A percentile compares a stretch with the other conserved stretches of the same genome.
phyloP scores from a whole-genome alignment of 2,329 filamentous ascomycete species.

The Paecilomyces niveus region DNA sequence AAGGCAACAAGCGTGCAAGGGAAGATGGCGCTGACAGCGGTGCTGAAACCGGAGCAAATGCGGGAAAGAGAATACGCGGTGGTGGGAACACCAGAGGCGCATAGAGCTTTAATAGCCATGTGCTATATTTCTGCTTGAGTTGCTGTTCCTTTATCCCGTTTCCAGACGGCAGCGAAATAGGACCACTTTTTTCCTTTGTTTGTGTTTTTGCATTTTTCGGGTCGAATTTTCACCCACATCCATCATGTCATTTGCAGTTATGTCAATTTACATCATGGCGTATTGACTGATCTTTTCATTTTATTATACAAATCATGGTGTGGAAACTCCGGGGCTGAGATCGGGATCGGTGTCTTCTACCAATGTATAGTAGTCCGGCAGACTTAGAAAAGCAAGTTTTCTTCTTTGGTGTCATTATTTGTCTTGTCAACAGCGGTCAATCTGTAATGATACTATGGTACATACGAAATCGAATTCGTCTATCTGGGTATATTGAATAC shows the following conservation, averaged over 20 bases:
- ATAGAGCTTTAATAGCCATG: conserved; percentile 7
- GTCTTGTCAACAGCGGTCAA: not conserved
- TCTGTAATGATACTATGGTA: not conserved
- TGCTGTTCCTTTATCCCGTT: not conserved
- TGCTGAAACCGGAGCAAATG: conserved; percentile 28
- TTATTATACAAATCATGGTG: not conserved
- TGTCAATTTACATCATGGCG: not conserved
- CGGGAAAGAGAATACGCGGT: conserved; percentile 43
- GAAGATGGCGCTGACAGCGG: conserved; percentile 41
- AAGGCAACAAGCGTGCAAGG: conserved; percentile 49
- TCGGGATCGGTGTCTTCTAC: not conserved
- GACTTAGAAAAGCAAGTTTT: not conserved
- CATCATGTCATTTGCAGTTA: not conserved
- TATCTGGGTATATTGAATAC: not conserved
- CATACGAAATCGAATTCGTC: not conserved
- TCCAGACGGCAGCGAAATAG: not conserved
- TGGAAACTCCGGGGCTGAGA: not conserved
- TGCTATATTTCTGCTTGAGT: not conserved
- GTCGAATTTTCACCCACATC: not conserved
- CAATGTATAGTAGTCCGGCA: not conserved
- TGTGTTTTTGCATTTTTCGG: not conserved
- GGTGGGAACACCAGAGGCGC: conserved; percentile 28
- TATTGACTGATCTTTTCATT: not conserved
- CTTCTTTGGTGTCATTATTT: conserved; percentile 1
- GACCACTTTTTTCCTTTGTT: conserved; percentile 7